Percentiles rank a stretch among this genome's conserved stretches.
Evolutionary conservation across 1,284 basidiomycete species (phyloP).

Genomic region (Pseudozyma thailandica): DNA sequence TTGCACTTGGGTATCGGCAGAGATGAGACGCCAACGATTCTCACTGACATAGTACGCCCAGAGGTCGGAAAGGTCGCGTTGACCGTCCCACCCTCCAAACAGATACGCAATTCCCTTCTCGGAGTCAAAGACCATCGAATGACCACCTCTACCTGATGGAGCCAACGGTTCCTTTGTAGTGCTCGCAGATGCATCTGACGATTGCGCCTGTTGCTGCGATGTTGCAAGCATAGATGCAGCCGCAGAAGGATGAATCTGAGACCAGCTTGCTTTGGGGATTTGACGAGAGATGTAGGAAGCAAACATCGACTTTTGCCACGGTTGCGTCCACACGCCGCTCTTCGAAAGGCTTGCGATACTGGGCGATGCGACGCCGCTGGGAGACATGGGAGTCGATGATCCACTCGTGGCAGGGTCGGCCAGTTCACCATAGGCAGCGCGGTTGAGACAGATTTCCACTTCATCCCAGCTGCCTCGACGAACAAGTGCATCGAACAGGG

Average conservation of each 20-base stretch:
- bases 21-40: slow-evolving; percentile 77
- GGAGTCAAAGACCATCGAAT: slow-evolving; percentile 82
- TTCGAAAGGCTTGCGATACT: slow-evolving; percentile 30
- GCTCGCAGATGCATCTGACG: background rate
- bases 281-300: slow-evolving; percentile 52
- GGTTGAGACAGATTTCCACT: slow-evolving; percentile 71
- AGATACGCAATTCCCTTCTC: slow-evolving; percentile 77
- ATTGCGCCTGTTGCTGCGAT: background rate
- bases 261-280: slow-evolving; percentile 52
- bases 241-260: slow-evolving; percentile 35
- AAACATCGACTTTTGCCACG: slow-evolving; percentile 54
- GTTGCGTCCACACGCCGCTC: slow-evolving; percentile 38
- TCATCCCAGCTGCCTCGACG: slow-evolving; percentile 76
- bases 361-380: slow-evolving; percentile 19
- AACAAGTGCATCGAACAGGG: slow-evolving; percentile 76
- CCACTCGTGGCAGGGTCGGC: slow-evolving; percentile 20
- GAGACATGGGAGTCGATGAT: slow-evolving; percentile 33
- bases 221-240: slow-evolving; percentile 3
- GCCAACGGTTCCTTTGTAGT: slow-evolving; percentile 4
- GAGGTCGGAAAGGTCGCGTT: slow-evolving; percentile 77
- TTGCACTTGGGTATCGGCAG: slow-evolving; percentile 73
- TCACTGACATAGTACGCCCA: slow-evolving; percentile 78
- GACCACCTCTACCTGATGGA: slow-evolving; percentile 74
- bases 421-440: slow-evolving; percentile 51
- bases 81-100: slow-evolving; percentile 83